Evolutionary conservation across 192 early-diverging fungal species (phyloP), one percentile per base, ranked within the genome.

Genomic region (Backusella australiensis): DNA sequence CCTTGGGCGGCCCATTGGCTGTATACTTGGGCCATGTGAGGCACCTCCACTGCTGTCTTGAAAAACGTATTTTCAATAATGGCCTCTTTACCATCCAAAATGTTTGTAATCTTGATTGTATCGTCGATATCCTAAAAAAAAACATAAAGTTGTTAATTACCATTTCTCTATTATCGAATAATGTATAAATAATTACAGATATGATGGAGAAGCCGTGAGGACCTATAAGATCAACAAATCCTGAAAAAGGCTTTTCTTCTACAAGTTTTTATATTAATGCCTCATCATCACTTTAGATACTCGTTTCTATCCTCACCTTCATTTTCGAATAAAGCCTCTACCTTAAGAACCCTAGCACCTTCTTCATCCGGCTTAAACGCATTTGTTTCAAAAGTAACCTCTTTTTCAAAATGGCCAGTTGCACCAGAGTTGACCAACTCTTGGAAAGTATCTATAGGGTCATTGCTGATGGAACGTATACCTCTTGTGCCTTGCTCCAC

Each of bases 41-140:
- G 84, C 4, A 97, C 93, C 8, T 87, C 88, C 70, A 84, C 83
- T 74, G 89, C 89, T 26, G 92, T 87, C 1, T 86, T 84, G 36
- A 95, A 89, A 69, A 96, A 88, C 1, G 93, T 92, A 66, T 90
- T 90, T 75, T 89, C 79, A n/a, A 94, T 70, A 41, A 93, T 87
- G 3, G 86, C 89, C 72, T 87, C 85, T 42, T 89, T 88, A 11
- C 95, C 95, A 7, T 82, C 89, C 3, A 90, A 87, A 39, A 98
- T 93, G 52, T 92, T 87, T 3, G 96, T 95, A 17, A 93, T 85
- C 80, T 97, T 97, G 83, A 98, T 98, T 6, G 97, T 98, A 76
- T 98, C 97, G 80, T 98, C 97, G 49, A 98, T 93, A 75, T 94
- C 93, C 56, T 63, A 53, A 21, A 53, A 23, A 23, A 29, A 53